These are phyloP conservation scores for Hyphopichia wangnamkhiaoensis DNA, from an alignment of 1,139 yeast species.

Conservation along the genomic window DNA sequence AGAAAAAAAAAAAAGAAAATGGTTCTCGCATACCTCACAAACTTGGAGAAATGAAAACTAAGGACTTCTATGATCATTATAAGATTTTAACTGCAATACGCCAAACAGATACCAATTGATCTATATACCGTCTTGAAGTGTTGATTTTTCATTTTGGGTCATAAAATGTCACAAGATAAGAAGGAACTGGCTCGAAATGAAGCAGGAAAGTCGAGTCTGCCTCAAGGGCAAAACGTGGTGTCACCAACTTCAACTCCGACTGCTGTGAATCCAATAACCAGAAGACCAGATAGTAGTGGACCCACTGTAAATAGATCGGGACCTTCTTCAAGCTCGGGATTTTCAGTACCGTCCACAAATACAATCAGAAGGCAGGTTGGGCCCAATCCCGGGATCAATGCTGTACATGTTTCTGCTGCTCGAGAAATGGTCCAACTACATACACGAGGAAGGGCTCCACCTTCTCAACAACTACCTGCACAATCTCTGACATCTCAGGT, in stretches of 20 bases:
- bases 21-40: too few relatives aligned
- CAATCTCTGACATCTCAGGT: not conserved
- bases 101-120: too few relatives aligned
- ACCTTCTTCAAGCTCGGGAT: too few relatives aligned
- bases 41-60: too few relatives aligned
- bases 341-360: not conserved
- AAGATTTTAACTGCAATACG: too few relatives aligned
- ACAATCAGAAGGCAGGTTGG: not conserved
- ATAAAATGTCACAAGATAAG: too few relatives aligned
- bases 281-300: not conserved
- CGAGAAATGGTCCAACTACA: constrained; percentile 58
- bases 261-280: not conserved
- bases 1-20: too few relatives aligned
- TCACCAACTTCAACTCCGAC: not conserved
- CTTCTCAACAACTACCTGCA: not conserved
- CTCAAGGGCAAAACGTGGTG: constrained; percentile 1
- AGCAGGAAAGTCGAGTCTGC: not conserved
- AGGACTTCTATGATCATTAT: too few relatives aligned
- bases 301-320: too few relatives aligned
- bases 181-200: not conserved
- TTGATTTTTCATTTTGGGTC: too few relatives aligned
- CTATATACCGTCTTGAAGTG: too few relatives aligned
- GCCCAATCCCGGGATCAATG: constrained; percentile 41
- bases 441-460: constrained; percentile 30
- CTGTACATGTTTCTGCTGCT: constrained; percentile 61